Evolutionary conservation across 2,329 filamentous ascomycete species (phyloP).

Genomic region (Sporothrix brunneoviolacea): DNA sequence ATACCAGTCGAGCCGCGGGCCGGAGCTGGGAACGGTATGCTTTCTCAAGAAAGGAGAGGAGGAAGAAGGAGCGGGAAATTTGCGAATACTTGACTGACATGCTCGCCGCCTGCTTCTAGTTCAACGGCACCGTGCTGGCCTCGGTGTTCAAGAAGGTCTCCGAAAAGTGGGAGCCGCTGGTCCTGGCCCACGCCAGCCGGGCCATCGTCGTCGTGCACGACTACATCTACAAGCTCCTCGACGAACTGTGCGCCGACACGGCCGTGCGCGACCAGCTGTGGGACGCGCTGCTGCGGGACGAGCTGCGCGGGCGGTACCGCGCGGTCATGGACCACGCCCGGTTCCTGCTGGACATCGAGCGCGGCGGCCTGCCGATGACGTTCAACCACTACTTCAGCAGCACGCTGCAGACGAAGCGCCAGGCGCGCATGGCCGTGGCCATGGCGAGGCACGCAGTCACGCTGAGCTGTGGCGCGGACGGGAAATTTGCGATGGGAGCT

Average conservation of each 20-base stretch:
- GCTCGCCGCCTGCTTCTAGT: constrained; percentile 22
- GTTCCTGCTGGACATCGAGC: constrained; percentile 48
- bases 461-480: no score
- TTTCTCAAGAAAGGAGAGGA: constrained; percentile 24
- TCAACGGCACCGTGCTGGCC: constrained; percentile 34
- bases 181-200: constrained; percentile 42
- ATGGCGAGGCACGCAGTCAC: no score
- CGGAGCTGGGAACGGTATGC: constrained; percentile 48
- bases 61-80: not conserved
- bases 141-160: constrained; percentile 47
- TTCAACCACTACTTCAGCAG: constrained; percentile 47
- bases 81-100: constrained; percentile 23
- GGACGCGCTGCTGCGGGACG: constrained; percentile 36
- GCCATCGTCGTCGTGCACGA: constrained; percentile 44
- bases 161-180: constrained; percentile 44
- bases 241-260: constrained; percentile 36
- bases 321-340: constrained; percentile 40
- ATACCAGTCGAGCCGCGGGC: constrained; percentile 41
- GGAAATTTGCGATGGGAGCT: no score
- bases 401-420: constrained; percentile 24
- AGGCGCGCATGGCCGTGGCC: constrained; percentile 12
- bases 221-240: constrained; percentile 42
- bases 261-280: constrained; percentile 37
- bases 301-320: constrained; percentile 39
- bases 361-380: constrained; percentile 38